phyloP scores from a whole-genome alignment of 768 basidiomycete genomes.

The Termitomyces eurrhizus region DNA sequence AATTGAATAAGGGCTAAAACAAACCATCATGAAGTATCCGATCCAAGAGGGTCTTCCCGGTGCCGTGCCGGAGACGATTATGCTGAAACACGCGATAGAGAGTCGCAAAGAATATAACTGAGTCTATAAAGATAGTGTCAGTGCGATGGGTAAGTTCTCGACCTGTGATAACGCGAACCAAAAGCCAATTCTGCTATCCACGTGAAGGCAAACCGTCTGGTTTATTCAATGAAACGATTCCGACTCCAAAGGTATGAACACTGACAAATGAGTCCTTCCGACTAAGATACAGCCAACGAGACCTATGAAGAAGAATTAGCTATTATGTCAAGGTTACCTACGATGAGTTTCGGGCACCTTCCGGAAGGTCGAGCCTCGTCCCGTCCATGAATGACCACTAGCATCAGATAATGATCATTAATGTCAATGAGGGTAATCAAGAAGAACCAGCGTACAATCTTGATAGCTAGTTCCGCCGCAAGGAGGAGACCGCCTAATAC shows the following conservation, averaged over 20 bases:
- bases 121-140: not conserved
- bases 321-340: no score
- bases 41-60: constrained; percentile 19
- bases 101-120: constrained; percentile 23
- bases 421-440: not conserved
- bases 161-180: constrained; percentile 11
- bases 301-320: not conserved
- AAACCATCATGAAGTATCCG: constrained; percentile 31
- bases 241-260: not conserved
- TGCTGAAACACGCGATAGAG: constrained; percentile 22
- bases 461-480: not conserved
- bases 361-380: constrained; percentile 25
- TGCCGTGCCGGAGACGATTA: constrained; percentile 14
- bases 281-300: not conserved
- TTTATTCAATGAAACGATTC: not conserved
- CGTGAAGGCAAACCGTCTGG: constrained; percentile 19
- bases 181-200: constrained; percentile 35
- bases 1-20: not conserved
- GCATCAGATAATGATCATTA: not conserved
- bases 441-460: not conserved
- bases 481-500: not conserved
- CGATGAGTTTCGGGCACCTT: constrained; percentile 10
- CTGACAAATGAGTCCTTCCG: constrained; percentile 25
- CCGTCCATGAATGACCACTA: constrained; percentile 29
- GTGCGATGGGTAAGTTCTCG: not conserved